Conservation (phyloP, 768 basidiomycete genomes). For the Boletus vermiculosoides region DNA sequence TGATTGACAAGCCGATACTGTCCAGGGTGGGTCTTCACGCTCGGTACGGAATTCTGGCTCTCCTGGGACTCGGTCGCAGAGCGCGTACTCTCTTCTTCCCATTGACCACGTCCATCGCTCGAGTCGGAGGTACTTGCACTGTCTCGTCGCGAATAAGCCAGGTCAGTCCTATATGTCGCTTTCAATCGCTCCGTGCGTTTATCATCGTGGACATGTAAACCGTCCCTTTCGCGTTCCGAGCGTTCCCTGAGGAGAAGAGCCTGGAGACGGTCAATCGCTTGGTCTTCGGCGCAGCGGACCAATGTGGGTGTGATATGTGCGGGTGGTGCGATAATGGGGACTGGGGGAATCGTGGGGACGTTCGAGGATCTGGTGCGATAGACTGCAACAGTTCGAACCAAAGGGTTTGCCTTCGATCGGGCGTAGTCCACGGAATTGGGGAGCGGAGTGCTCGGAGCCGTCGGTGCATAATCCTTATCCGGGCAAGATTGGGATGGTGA, state of each 20-base stretch:
- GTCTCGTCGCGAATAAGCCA: slow-evolving; percentile 1
- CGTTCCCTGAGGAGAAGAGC: slow-evolving; percentile 44
- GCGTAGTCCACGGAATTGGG: slow-evolving; percentile 23
- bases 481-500: background rate
- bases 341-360: slow-evolving; percentile 17
- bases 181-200: slow-evolving; percentile 7
- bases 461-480: slow-evolving; percentile 17
- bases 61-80: slow-evolving; percentile 24
- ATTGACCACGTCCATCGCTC: slow-evolving; percentile 8
- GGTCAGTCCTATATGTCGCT: background rate
- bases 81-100: slow-evolving; percentile 19
- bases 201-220: slow-evolving; percentile 15
- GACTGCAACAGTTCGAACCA: slow-evolving; percentile 21
- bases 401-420: slow-evolving; percentile 23
- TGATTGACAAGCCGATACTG: background rate
- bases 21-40: background rate
- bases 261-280: slow-evolving; percentile 44
- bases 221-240: slow-evolving; percentile 37
- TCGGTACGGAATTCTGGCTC: background rate
- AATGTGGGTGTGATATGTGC: slow-evolving; percentile 27
- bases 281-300: slow-evolving; percentile 35
- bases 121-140: slow-evolving; percentile 12
- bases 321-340: slow-evolving; percentile 60
- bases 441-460: slow-evolving; percentile 27
- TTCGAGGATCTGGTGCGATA: slow-evolving; percentile 1